Evolutionary conservation across 108 stramenopile genomes (phyloP).

Genomic region (Cyclotella baltica): DNA sequence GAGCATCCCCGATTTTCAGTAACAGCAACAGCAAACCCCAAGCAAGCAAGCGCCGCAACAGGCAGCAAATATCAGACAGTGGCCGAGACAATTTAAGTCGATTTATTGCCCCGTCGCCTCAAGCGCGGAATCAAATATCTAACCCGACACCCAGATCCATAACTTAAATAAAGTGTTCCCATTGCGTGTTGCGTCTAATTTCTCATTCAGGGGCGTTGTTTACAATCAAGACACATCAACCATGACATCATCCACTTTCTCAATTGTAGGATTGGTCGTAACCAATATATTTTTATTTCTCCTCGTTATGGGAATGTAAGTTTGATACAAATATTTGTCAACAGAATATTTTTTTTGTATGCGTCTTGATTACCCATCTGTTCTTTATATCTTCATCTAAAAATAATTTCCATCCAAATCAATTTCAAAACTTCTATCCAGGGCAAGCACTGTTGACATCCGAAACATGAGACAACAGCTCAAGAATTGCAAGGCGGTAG

Average conservation of each 20-base stretch:
- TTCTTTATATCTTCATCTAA: neutral
- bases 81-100: no score
- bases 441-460: conserved; percentile 45
- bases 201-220: no score
- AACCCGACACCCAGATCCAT: no score
- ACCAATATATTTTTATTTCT: conserved; percentile 44
- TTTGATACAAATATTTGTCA: neutral
- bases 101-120: no score
- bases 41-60: no score
- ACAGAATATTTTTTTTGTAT: neutral
- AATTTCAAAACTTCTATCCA: neutral
- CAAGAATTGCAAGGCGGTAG: conserved; percentile 26
- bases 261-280: conserved; percentile 15
- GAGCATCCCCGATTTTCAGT: no score
- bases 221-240: neutral
- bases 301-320: conserved; percentile 50
- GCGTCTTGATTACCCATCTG: neutral
- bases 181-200: no score
- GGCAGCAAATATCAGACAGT: no score
- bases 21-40: no score
- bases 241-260: conserved; percentile 5
- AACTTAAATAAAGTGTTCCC: no score
- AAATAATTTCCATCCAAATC: neutral
- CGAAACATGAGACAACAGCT: conserved; percentile 31
- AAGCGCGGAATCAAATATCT: no score